Percentiles rank a stretch among this genome's conserved stretches.
Evolutionary conservation across 2,329 filamentous ascomycete species (phyloP).

Genomic region (Trichoderma arundinaceum): DNA sequence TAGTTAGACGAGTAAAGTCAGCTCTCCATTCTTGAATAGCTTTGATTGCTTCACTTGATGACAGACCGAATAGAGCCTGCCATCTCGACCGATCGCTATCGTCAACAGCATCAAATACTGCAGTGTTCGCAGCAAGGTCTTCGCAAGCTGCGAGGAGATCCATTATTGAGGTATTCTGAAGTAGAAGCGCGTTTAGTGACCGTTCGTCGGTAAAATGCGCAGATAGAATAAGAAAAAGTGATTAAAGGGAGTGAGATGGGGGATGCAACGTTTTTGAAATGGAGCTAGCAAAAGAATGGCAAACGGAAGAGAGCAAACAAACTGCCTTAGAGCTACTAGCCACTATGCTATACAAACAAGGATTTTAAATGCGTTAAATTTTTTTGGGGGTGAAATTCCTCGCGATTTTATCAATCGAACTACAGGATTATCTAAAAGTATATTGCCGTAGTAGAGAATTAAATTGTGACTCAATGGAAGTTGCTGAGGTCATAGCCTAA

Average conservation of each 20-base stretch:
- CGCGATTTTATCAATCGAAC: no score
- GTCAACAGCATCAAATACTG: background rate
- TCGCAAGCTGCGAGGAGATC: background rate
- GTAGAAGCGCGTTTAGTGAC: background rate
- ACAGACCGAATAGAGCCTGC: background rate
- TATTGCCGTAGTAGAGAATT: no score
- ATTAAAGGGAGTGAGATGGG: no score
- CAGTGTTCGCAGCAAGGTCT: slow-evolving; percentile 1
- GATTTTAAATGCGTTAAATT: no score
- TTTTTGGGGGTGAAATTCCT: no score
- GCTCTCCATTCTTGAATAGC: slow-evolving; percentile 1
- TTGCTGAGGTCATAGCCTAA: background rate
- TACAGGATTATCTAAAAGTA: no score
- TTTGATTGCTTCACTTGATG: background rate
- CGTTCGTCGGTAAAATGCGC: background rate
- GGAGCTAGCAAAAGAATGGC: no score
- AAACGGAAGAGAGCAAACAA: no score
- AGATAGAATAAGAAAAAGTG: no score
- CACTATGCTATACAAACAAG: no score
- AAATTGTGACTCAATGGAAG: background rate
- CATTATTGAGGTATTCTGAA: background rate
- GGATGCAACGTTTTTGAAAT: no score
- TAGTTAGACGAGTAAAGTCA: background rate
- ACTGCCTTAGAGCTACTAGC: no score
- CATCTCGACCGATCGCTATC: background rate